A percentile compares a stretch with the other conserved stretches of the same genome.
phyloP scores from a whole-genome alignment of 345 rosid species.

The Acer saccharum region DNA sequence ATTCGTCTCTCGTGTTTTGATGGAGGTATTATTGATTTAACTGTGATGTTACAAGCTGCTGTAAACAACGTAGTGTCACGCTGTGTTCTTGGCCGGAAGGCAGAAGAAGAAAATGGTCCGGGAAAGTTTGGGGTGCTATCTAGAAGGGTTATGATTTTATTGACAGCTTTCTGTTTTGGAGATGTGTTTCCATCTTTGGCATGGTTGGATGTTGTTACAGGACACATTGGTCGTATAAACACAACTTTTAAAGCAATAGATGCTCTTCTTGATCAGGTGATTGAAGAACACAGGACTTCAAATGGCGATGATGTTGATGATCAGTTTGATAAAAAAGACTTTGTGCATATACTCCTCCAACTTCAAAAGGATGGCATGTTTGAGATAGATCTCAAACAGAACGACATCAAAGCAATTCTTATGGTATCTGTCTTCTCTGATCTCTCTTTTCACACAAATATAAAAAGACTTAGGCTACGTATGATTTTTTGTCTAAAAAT shows the following conservation, averaged over 20 bases:
- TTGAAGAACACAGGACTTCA: conserved; percentile 8
- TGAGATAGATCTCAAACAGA: conserved; percentile 14
- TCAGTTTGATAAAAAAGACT: conserved; percentile 22
- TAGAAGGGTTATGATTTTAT: neutral
- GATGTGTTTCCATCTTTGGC: conserved; percentile 25
- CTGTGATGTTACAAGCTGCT: conserved; percentile 5
- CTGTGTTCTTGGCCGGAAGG: conserved; percentile 25
- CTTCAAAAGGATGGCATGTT: conserved; percentile 24
- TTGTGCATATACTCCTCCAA: conserved; percentile 27
- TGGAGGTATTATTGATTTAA: neutral
- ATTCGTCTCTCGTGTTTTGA: neutral
- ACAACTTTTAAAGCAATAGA: conserved; percentile 19
- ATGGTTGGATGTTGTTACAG: conserved; percentile 26
- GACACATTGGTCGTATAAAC: conserved; percentile 12
- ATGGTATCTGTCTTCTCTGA: conserved; percentile 18
- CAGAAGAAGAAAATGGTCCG: conserved; percentile 17
- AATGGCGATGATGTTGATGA: neutral
- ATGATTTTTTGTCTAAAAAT: too few species aligned
- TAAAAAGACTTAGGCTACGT: too few species aligned
- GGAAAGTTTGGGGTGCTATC: conserved; percentile 20
- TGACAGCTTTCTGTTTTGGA: conserved; percentile 6
- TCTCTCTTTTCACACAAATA: neutral
- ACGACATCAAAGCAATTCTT: conserved; percentile 36
- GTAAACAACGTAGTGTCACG: conserved; percentile 20
- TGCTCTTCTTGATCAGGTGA: conserved; percentile 25